Evolutionary conservation across 1,284 basidiomycete genomes (phyloP), one percentile per base, ranked within the genome.

Genomic region (Ceratobasidium sp.): DNA sequence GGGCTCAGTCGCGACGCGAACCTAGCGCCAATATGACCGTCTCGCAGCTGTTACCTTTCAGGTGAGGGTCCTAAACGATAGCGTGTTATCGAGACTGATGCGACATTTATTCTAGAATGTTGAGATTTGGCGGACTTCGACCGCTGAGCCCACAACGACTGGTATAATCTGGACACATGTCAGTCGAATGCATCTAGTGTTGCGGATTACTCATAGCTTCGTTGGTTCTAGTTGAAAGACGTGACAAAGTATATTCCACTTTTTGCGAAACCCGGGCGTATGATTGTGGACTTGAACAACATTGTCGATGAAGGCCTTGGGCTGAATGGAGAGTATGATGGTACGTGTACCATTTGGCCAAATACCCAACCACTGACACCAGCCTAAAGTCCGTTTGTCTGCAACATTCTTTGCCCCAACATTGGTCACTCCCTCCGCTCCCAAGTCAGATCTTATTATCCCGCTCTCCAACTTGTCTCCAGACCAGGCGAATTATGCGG

Each of bases 111-210:
- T 65, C 1, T 29, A 71, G 68, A 71, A 71, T 27, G 68, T 71
- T 14, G 54, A 61, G 84, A 90, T 93, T 65, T 92, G 92, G 92
- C 85, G 92, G 46, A 92, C 90, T 24, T 92, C 91, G 0, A 93
- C 92, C 16, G 89, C 92, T 0, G 92, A 93, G 79, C 92, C 92
- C 0, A 90, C 88, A 0, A 76, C 78, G 0, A 85, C 88, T 64
- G 92, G 92, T 2, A 92, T 93, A 76, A 88, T 92, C 65, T 93
- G 91, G 92, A 92, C 90, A 0, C 89, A 90, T 78, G 81, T 88
- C 78, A 59, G 68, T 71, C 27, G 11, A n/a, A 16, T 14, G 39
- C 5, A 27, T 58, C 31, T 37, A 27, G 13, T 9, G 19, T 19
- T 31, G 41, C 3, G 16, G n/a, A 11, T 8, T 24, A 39, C 8